phyloP scores from a whole-genome alignment of 2,329 filamentous ascomycete genomes.

The Chaetoscypha palmicola region DNA sequence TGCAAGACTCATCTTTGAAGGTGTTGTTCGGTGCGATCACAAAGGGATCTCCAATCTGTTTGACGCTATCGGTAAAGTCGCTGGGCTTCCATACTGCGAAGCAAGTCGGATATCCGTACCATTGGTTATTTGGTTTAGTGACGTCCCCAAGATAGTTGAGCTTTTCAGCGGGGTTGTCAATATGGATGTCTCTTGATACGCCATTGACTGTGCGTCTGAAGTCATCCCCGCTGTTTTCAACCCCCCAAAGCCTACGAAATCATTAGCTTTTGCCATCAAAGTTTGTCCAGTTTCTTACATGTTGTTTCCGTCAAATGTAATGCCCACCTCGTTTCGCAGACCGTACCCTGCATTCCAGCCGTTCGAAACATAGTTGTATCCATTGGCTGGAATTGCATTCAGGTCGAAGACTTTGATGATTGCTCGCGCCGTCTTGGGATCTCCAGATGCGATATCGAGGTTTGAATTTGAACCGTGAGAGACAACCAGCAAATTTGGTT shows the following conservation, averaged over 20 bases:
- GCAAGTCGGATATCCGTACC: slow-evolving; percentile 20
- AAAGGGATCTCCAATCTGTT: slow-evolving; percentile 16
- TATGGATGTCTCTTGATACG: slow-evolving; percentile 12
- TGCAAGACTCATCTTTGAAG: slow-evolving; percentile 16
- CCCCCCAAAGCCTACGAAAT: slow-evolving; percentile 10
- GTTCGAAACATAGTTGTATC: slow-evolving; percentile 15
- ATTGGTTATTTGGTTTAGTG: slow-evolving; percentile 12
- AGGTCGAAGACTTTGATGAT: slow-evolving; percentile 19
- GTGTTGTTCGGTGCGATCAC: slow-evolving; percentile 15
- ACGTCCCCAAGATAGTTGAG: slow-evolving; percentile 18
- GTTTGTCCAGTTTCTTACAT: slow-evolving; percentile 9
- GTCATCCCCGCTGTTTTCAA: slow-evolving; percentile 13
- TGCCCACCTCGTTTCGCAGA: slow-evolving; percentile 19
- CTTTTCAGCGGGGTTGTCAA: slow-evolving; percentile 19
- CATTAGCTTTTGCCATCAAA: not conserved
- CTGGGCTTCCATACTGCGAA: slow-evolving; percentile 17
- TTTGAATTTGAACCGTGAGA: slow-evolving; percentile 19
- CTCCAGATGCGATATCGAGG: slow-evolving; percentile 12
- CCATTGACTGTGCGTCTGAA: slow-evolving; percentile 11
- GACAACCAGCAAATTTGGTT: slow-evolving; percentile 16
- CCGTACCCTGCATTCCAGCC: slow-evolving; percentile 16
- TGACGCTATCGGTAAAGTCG: slow-evolving; percentile 11
- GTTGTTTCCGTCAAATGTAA: slow-evolving; percentile 15
- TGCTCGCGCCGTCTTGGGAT: slow-evolving; percentile 12
- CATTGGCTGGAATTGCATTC: slow-evolving; percentile 8